A percentile compares a stretch with the other conserved stretches of the same genome.
phyloP scores from a whole-genome alignment of 495 filamentous ascomycete species.

The Cercophora sp. region DNA sequence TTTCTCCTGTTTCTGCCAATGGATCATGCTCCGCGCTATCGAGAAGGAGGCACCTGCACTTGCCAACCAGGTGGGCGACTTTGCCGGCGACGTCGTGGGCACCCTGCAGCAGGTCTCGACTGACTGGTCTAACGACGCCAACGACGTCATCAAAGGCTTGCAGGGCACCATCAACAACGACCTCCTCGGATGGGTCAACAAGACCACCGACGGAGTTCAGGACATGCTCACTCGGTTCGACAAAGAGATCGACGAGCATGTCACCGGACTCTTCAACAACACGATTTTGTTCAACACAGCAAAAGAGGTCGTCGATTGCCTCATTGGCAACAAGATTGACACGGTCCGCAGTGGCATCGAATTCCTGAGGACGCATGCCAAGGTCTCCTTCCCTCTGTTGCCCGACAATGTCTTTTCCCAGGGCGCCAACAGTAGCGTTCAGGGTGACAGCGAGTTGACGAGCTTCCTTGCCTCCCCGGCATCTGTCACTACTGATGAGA shows the following conservation, averaged over 20 bases:
- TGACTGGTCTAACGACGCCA: conserved; percentile 73
- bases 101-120: conserved; percentile 68
- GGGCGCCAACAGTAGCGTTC: conserved; percentile 64
- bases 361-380: conserved; percentile 82
- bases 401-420: conserved; percentile 77
- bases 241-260: conserved; percentile 61
- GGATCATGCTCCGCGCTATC: conserved; percentile 67
- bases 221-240: conserved; percentile 80
- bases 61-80: conserved; percentile 70
- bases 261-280: conserved; percentile 74
- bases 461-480: conserved; percentile 73
- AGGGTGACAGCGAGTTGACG: conserved; percentile 52
- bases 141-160: conserved; percentile 62
- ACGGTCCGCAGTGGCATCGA: conserved; percentile 78
- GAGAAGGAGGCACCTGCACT: conserved; percentile 73
- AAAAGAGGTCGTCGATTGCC: conserved; percentile 66
- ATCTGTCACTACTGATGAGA: conserved; percentile 66
- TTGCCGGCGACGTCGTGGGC: conserved; percentile 73
- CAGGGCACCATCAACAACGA: conserved; percentile 76
- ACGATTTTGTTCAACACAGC: conserved; percentile 73
- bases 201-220: conserved; percentile 75
- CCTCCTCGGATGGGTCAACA: conserved; percentile 84
- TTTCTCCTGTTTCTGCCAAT: conserved; percentile 80
- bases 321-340: conserved; percentile 71
- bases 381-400: conserved; percentile 75